Base-by-base conservation (phyloP, 2,329 filamentous ascomycete species). In the Colletotrichum camelliae region DNA sequence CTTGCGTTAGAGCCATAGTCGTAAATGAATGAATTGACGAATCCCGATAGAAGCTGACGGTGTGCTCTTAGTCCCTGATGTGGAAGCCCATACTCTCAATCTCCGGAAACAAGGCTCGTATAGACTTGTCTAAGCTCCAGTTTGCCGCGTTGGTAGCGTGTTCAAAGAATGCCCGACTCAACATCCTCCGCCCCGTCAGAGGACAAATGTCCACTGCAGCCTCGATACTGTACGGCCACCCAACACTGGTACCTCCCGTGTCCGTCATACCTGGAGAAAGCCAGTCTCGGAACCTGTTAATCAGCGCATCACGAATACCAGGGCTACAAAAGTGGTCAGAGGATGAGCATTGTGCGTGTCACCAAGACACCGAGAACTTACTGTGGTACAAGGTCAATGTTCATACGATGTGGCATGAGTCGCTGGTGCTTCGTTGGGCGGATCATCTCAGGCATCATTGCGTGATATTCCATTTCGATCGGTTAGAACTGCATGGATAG, bases 11-110 rank as follows among this genome's bases (percentile, higher is more conserved):
- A 67, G 69, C 72, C 66, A 77, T 72, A 75, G 77, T 74, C 57
- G 70, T 52, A 52, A 13, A 52, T 77, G 67, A 77, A 77, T 73
- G 72, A 77, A 68, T 76, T 66, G 64, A 77, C 70, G 75, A 72
- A 69, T 67, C 70, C 33, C 70, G 43, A 52, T n/a, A 21, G 43
- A 52, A 58, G 29, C 57, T 43, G 18, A 43, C 39, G 39, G 18
- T n/a, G 39, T n/a, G 39, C 39, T 10, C 39, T 65, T 21, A 57
- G 5, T 62, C 67, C 18, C 72, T 60, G n/a, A 75, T 62, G 1
- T 33, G 58, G 55, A 75, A 75, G 0, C 72, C 72, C 72, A 67
- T 75, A 52, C 21, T 55, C 12, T 75, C 72, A 15, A 75, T 75
- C 68, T 75, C 72, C 3, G 72, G 72, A 7, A 61, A 75, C 18